Base-by-base conservation (phyloP, 2,329 filamentous ascomycete genomes). In the Fusarium praegraminearum region DNA sequence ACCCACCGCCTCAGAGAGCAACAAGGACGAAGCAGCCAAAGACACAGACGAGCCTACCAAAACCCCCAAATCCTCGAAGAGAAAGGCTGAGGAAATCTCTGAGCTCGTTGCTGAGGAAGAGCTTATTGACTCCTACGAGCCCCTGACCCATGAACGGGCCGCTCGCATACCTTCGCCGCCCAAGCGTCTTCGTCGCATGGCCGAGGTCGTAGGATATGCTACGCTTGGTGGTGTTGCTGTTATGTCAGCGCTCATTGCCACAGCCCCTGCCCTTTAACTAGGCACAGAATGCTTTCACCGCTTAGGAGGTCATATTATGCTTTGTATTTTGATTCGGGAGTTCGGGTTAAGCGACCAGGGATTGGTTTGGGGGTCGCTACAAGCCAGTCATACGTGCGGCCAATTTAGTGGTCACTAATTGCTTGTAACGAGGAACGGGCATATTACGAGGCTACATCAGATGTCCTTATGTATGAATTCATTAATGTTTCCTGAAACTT, bases 201-300 rank as follows among this genome's bases (percentile, higher is more conserved):
- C 78, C 6, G 80, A 81, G 52, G 76, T 75, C 1, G 65, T 81
- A 26, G 78, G 80, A 11, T 78, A 77, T 38, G 79, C 77, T 13
- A 77, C 80, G 7, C 67, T 81, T 5, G 80, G 80, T 10, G 80
- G 80, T 22, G 72, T 79, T 10, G 79, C 79, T n/a, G 80, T 80
- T 40, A 77, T 81, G 76, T 78, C 79, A 26, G 80, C 78, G 5
- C 65, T 81, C 36, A 81, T 81, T 52, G 80, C 78, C 22, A 81
- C 79, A 5, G 80, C 80, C 5, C 80, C 80, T 5, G 67, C 70
- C 13, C 62, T 75, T 40, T 66, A 58, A 40, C 76, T 24, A 30
- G 28, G 28, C 12, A 16, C 12, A 35, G 43, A 33, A 35, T 20
- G 28, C 3, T 13, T n/a, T 18, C 24, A 33, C 6, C 20, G 24